phyloP scores from a whole-genome alignment of 768 basidiomycete genomes.

The Leccinellum luteum region DNA sequence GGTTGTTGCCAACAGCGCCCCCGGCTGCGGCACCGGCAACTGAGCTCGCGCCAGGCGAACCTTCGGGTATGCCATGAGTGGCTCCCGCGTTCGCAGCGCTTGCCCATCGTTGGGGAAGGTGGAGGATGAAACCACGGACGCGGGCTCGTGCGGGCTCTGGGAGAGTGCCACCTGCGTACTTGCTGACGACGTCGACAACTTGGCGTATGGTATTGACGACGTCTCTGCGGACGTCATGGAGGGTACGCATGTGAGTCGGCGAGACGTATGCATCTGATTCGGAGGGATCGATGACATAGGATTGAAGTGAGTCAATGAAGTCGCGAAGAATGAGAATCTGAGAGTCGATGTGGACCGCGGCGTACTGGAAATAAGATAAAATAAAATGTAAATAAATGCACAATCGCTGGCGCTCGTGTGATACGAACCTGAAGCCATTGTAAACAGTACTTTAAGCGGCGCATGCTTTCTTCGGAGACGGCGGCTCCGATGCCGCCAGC shows the following conservation, averaged over 20 bases:
- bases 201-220: slow-evolving; percentile 88
- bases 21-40: slow-evolving; percentile 34
- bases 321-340: slow-evolving; percentile 83
- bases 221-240: slow-evolving; percentile 72
- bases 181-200: slow-evolving; percentile 83
- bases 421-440: slow-evolving; percentile 79
- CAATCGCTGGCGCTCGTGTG: neutral
- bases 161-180: slow-evolving; percentile 81
- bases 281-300: slow-evolving; percentile 24
- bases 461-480: slow-evolving; percentile 88
- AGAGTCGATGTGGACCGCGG: slow-evolving; percentile 81
- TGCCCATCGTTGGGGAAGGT: slow-evolving; percentile 82
- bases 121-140: slow-evolving; percentile 74
- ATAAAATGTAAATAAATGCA: neutral
- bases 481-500: slow-evolving; percentile 87
- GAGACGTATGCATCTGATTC: slow-evolving; percentile 37
- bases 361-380: slow-evolving; percentile 56
- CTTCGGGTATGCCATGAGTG: slow-evolving; percentile 24
- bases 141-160: slow-evolving; percentile 78
- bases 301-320: slow-evolving; percentile 71
- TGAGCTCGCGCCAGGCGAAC: slow-evolving; percentile 34
- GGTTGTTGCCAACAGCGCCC: slow-evolving; percentile 10
- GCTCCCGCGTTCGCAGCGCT: slow-evolving; percentile 33
- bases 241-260: slow-evolving; percentile 57
- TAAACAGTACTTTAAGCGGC: slow-evolving; percentile 78